A percentile compares a stretch with the other conserved stretches of the same genome.
phyloP scores from a whole-genome alignment of 2,329 filamentous ascomycete species.

The Fusarium aywerte region DNA sequence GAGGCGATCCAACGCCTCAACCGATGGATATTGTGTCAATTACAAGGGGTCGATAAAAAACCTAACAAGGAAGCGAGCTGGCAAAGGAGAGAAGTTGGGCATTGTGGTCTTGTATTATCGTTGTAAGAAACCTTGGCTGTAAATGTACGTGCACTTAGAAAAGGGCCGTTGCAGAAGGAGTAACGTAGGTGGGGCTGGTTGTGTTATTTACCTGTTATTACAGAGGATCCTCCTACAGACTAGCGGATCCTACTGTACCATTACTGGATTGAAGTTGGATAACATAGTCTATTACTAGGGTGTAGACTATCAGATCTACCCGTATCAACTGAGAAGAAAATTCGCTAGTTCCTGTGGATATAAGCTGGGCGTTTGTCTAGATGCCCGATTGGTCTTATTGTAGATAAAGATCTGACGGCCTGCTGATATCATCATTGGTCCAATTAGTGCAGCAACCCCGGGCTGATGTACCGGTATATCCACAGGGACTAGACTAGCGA shows the following conservation, averaged over 20 bases:
- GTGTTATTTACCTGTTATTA: conserved; percentile 12
- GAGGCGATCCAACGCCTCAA: neutral
- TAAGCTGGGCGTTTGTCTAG: no score
- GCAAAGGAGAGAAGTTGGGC: neutral
- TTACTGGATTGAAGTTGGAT: neutral
- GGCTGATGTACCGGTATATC: neutral
- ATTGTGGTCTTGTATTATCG: neutral
- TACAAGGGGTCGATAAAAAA: neutral
- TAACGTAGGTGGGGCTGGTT: neutral
- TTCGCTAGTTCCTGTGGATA: no score
- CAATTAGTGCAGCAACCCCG: no score
- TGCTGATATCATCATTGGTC: no score
- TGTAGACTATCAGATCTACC: no score
- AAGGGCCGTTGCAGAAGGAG: neutral
- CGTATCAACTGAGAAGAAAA: no score
- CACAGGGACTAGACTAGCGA: neutral
- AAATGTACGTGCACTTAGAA: conserved; percentile 6
- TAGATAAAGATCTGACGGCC: no score
- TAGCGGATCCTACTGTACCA: neutral
- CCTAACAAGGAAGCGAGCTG: no score
- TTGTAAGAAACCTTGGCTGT: neutral
- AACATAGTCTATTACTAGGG: neutral
- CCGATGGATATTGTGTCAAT: conserved; percentile 5
- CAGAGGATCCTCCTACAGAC: neutral
- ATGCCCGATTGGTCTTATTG: no score